Conservation (phyloP, 495 filamentous ascomycete genomes). For the Achaetomiella virescens region DNA sequence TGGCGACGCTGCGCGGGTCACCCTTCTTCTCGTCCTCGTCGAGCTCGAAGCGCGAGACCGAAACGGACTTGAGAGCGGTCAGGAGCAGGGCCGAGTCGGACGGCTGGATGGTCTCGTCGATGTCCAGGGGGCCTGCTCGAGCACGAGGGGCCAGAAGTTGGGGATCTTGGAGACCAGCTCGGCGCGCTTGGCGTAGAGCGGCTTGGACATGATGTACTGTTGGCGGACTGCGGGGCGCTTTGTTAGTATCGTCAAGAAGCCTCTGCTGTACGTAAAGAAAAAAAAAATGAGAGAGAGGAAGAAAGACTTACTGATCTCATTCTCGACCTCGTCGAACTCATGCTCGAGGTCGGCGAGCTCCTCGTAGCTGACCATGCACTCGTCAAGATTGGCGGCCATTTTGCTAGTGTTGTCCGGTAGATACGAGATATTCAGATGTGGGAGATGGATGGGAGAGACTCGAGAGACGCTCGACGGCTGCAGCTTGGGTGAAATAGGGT, state of each 20-base stretch:
- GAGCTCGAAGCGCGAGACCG: constrained; percentile 72
- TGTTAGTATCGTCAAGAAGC: background rate
- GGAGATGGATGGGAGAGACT: background rate
- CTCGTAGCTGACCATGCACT: constrained; percentile 43
- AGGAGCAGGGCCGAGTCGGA: constrained; percentile 64
- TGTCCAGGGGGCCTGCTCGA: constrained; percentile 72
- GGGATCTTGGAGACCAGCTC: constrained; percentile 59
- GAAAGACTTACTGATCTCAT: constrained; percentile 56
- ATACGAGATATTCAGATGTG: background rate
- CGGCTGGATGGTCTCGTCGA: constrained; percentile 79
- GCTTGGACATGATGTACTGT: constrained; percentile 44
- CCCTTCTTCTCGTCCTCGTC: constrained; percentile 45
- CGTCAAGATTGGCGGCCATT: constrained; percentile 41
- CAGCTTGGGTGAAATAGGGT: background rate
- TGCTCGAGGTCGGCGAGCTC: constrained; percentile 59
- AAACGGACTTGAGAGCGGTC: constrained; percentile 52
- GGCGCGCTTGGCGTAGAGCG: constrained; percentile 68
- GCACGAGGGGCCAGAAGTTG: constrained; percentile 83
- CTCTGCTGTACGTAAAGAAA: background rate
- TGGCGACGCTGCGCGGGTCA: constrained; percentile 58
- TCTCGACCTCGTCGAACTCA: constrained; percentile 64
- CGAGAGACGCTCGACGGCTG: background rate
- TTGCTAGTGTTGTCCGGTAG: background rate
- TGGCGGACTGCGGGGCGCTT: constrained; percentile 46
- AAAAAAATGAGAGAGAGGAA: background rate